These are phyloP conservation scores for Aspergillus proliferans DNA, from an alignment of 2,329 filamentous ascomycete genomes.

Conservation along the genomic window DNA sequence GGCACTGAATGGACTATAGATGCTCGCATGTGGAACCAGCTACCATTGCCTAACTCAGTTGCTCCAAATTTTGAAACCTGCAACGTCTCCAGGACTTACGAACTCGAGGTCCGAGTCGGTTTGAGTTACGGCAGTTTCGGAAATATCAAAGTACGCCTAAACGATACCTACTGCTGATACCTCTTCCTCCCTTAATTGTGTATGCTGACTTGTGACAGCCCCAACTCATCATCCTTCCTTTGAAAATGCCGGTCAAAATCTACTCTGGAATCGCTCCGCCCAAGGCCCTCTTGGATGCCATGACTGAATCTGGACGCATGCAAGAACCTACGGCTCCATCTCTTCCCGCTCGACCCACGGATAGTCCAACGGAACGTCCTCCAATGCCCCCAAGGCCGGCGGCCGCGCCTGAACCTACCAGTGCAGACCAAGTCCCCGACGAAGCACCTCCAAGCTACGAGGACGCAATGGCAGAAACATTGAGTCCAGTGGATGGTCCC, in stretches of 20 bases:
- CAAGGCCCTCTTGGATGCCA: slow-evolving; percentile 64
- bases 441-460: slow-evolving; percentile 94
- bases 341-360: slow-evolving; percentile 18
- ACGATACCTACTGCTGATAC: background rate
- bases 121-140: slow-evolving; percentile 64
- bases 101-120: slow-evolving; percentile 74
- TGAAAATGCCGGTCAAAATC: slow-evolving; percentile 72
- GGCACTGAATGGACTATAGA: slow-evolving; percentile 66
- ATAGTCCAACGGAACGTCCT: slow-evolving; percentile 19
- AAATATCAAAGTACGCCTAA: slow-evolving; percentile 42
- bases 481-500: slow-evolving; percentile 67
- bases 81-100: slow-evolving; percentile 76
- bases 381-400: slow-evolving; percentile 38
- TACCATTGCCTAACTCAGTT: slow-evolving; percentile 74
- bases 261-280: slow-evolving; percentile 86
- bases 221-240: slow-evolving; percentile 71
- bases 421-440: slow-evolving; percentile 38
- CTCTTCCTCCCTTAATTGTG: background rate
- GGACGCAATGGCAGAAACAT: slow-evolving; percentile 75
- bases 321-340: slow-evolving; percentile 15
- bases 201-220: slow-evolving; percentile 38
- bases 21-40: slow-evolving; percentile 63
- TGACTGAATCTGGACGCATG: slow-evolving; percentile 30
- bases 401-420: slow-evolving; percentile 17
- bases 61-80: slow-evolving; percentile 83